These are phyloP conservation scores for Micractinium sp. DNA, from an alignment of 139 green algal species.

Conservation along the genomic window DNA sequence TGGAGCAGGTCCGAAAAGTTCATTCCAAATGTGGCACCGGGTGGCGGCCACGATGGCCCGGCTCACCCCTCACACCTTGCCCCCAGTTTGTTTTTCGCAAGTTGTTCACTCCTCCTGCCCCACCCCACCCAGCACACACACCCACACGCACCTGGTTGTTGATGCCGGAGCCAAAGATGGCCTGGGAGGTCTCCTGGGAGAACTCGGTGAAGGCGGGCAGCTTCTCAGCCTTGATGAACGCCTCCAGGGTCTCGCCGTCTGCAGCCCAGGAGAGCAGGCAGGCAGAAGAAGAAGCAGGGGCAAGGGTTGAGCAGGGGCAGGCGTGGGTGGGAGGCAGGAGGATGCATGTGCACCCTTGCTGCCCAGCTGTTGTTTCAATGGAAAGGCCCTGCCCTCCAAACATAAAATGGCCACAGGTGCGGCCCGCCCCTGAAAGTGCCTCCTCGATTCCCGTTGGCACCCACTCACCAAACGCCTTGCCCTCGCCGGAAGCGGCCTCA, in stretches of 20 bases:
- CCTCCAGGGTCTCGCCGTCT: slow-evolving; percentile 40
- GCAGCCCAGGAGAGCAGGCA: slow-evolving; percentile 30
- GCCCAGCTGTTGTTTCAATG: too few species aligned
- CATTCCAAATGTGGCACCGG: slow-evolving; percentile 15
- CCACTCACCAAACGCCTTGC: background rate
- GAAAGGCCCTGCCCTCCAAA: too few species aligned
- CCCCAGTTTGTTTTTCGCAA: too few species aligned
- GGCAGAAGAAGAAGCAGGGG: background rate
- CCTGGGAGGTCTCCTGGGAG: slow-evolving; percentile 66
- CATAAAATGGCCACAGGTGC: too few species aligned
- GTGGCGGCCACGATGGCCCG: too few species aligned
- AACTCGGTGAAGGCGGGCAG: slow-evolving; percentile 80
- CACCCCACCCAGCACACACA: background rate
- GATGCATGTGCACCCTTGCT: too few species aligned
- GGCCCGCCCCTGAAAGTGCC: too few species aligned
- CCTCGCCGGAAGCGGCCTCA: slow-evolving; percentile 42
- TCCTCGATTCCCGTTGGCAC: too few species aligned
- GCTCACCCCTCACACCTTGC: too few species aligned
- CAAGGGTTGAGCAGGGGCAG: background rate
- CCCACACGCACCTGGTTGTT: slow-evolving; percentile 55
- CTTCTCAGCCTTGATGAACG: slow-evolving; percentile 75
- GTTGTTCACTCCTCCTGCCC: too few species aligned
- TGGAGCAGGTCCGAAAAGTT: slow-evolving; percentile 16
- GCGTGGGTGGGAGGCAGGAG: background rate
- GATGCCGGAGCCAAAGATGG: slow-evolving; percentile 86